Evolutionary conservation across 2,329 filamentous ascomycete genomes (phyloP).

Genomic region (Phaeosphaeria sp.): DNA sequence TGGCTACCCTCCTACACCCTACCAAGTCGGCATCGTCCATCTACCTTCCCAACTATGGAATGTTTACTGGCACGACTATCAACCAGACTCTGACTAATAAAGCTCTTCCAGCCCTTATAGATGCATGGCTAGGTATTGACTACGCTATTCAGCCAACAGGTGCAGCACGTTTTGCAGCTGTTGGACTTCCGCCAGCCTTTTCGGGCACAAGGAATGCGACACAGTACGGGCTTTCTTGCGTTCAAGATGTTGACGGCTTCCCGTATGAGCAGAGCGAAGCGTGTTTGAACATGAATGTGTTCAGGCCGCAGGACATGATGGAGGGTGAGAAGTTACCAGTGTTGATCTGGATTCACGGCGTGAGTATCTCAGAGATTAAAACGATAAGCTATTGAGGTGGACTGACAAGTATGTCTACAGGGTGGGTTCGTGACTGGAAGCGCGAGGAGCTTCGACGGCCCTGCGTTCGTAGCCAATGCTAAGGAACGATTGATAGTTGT

Average conservation of each 20-base stretch:
- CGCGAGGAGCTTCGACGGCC: conserved; percentile 33
- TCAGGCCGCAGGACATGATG: conserved; percentile 24
- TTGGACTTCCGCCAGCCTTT: conserved; percentile 48
- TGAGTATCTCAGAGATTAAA: conserved; percentile 5
- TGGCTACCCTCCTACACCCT: neutral
- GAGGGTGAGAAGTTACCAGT: conserved; percentile 29
- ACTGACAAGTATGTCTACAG: neutral
- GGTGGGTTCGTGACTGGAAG: conserved; percentile 28
- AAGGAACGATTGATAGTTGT: conserved; percentile 32
- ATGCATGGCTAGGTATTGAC: conserved; percentile 58
- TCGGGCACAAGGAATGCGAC: conserved; percentile 47
- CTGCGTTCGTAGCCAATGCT: conserved; percentile 32
- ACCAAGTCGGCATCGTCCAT: conserved; percentile 10
- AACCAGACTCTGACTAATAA: conserved; percentile 46
- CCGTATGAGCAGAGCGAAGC: conserved; percentile 27
- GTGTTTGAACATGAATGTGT: conserved; percentile 37
- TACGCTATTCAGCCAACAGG: conserved; percentile 50
- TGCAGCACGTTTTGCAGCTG: conserved; percentile 47
- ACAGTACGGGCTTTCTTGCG: conserved; percentile 49
- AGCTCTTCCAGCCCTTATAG: conserved; percentile 43
- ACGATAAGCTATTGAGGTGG: neutral
- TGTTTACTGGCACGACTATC: conserved; percentile 46
- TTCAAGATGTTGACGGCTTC: conserved; percentile 50
- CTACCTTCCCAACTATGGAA: conserved; percentile 47
- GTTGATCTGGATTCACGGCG: conserved; percentile 40